Evolutionary conservation across 208 protist species (phyloP), one percentile per base, ranked within the genome.

Genomic region (Phytomonas sp.): DNA sequence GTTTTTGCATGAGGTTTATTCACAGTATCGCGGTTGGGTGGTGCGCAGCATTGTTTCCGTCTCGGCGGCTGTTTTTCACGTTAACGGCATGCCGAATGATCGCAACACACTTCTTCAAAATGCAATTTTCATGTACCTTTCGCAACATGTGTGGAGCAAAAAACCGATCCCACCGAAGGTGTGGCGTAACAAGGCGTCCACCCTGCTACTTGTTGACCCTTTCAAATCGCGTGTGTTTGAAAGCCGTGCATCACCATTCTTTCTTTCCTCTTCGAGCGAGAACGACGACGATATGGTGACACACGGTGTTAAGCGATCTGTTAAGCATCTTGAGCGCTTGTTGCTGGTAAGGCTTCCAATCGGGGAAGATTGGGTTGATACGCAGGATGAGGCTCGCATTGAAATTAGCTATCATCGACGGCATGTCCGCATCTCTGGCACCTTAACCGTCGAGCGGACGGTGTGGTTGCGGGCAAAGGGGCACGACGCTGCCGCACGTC

Each of bases 101-200:
- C 73, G 82, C 62, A 87, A 88, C 68, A 79, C 75, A 33, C 65
- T 93, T 26, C 68, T 90, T 63, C 80, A 90, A 63, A 93, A 93
- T 64, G 82, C 84, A 23, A 74, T 92, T 20, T 74, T 93, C 34
- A 73, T 85, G 62, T 90, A 88, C 78, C 66, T 93, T 4, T 65
- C 46, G 26, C 26, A 77, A 62, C 65, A 67, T n/a, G 77, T 79
- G 68, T 84, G 80, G 78, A 31, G 68, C n/a, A 63, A 62, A 34
- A 74, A 68, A 5, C 73, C 82, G 15, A 29, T 83, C 9, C 72
- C 76, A 8, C 34, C 71, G 26, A 71, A 59, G n/a, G 64, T 60
- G 31, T 83, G 81, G 80, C 31, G 73, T 9, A 77, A 79, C 68
- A 83, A 79, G 62, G 31, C 68, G 33, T 81, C 75, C 32, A 65